phyloP scores from a whole-genome alignment of 2,329 filamentous ascomycete species.

The Boeremia exigua region DNA sequence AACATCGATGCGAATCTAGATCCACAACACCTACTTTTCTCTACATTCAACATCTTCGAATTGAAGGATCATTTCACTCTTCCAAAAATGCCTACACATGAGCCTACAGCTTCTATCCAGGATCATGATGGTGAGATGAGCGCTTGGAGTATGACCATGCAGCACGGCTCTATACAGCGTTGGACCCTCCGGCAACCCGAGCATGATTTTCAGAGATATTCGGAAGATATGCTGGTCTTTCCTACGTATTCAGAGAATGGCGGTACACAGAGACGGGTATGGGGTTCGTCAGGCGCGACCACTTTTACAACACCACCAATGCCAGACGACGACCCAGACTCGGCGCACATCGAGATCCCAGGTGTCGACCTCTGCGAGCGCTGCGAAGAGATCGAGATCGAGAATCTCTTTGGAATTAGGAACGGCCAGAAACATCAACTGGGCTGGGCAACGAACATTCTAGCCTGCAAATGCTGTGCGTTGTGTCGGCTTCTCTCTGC shows the following conservation, averaged over 20 bases:
- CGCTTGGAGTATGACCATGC: background rate
- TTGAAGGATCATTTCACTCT: too few relatives aligned
- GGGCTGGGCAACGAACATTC: background rate
- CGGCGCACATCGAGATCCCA: background rate
- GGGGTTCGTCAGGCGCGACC: background rate
- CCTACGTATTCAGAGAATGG: background rate
- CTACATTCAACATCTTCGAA: background rate
- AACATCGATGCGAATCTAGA: background rate
- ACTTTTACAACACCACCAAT: background rate
- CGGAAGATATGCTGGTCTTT: background rate
- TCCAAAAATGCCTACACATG: background rate
- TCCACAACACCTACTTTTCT: background rate
- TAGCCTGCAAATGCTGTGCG: background rate
- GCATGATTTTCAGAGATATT: background rate
- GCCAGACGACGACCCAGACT: background rate
- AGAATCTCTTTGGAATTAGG: background rate
- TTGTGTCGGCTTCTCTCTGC: background rate
- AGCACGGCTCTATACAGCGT: background rate
- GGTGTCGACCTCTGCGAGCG: background rate
- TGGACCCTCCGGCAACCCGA: background rate
- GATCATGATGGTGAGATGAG: background rate
- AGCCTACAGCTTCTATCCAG: background rate
- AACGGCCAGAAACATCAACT: background rate
- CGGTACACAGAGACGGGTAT: background rate
- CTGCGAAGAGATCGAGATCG: background rate